Base-by-base conservation (phyloP, 768 basidiomycete genomes). In the Calocera viscosa region DNA sequence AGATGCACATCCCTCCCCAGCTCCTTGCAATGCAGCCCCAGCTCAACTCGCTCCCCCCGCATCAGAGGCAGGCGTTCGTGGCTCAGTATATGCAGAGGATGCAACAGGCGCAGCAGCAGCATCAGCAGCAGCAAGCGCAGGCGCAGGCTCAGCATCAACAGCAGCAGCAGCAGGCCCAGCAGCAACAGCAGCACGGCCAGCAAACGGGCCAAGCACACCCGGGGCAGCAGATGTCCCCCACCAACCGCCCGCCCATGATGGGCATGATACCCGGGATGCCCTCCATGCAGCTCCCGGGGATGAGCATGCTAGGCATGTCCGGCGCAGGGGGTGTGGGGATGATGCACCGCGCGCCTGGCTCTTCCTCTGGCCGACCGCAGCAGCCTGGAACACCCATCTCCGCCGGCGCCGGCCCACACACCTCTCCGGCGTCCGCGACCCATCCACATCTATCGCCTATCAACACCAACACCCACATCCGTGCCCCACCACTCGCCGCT, bases 61-160 rank as follows among this genome's bases (percentile, higher is more conserved):
- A 64, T 12, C 64, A 49, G 41, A 35, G 35, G 33, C 64, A 65
- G 26, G 7, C 43, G 40, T 1, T 67, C 33, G n/a, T 41, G 32
- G 16, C 67, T 22, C 28, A 67, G 30, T 53, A 53, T 19, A 60
- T 60, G 30, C 53, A 60, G 53, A 11, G 53, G 33, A 60, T 60
- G 28, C 65, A 66, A 53, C 43, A 49, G 8, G 41, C 12, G 30
- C 34, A 63, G 49, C 67, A 65, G 2, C 67, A 66, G 49, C 68
- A 65, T 14, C 67, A 64, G 33, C 60, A 66, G 24, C 68, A 67
- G 33, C 47, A 53, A 19, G n/a, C n/a, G n/a, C n/a, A n/a, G n/a
- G n/a, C n/a, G n/a, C n/a, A n/a, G n/a, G n/a, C n/a, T n/a, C 68
- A 69, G 53, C 65, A 60, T 2, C 68, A 47, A 47, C 67, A 26